Evolutionary conservation across 2,329 filamentous ascomycete species (phyloP).

Genomic region (Exophiala viscosa): DNA sequence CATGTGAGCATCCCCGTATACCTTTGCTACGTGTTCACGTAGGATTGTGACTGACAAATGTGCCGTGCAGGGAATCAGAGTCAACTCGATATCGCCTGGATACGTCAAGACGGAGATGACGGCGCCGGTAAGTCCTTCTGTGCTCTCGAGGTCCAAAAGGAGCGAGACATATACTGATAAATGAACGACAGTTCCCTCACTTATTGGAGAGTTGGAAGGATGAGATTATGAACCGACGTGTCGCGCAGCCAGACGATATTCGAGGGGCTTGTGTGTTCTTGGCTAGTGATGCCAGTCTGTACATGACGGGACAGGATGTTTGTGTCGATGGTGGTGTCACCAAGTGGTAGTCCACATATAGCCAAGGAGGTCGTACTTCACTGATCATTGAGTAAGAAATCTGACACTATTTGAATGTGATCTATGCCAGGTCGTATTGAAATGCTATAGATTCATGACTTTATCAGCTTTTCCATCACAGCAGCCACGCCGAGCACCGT

Average conservation of each 20-base stretch:
- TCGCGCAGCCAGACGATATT: slow-evolving; percentile 50
- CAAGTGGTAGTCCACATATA: slow-evolving; percentile 15
- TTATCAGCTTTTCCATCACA: slow-evolving; percentile 14
- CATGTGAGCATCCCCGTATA: slow-evolving; percentile 29
- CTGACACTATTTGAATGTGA: background rate
- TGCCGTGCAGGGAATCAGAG: slow-evolving; percentile 37
- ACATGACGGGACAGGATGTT: slow-evolving; percentile 46
- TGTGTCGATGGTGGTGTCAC: slow-evolving; percentile 44
- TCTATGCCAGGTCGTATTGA: too few species aligned
- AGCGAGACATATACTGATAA: slow-evolving; percentile 4
- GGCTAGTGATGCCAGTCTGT: slow-evolving; percentile 47
- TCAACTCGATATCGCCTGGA: slow-evolving; percentile 43
- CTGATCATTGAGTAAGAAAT: background rate
- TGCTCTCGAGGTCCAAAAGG: background rate
- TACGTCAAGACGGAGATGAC: slow-evolving; percentile 40
- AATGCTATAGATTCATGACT: background rate
- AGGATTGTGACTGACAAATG: slow-evolving; percentile 6
- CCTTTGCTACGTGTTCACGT: background rate
- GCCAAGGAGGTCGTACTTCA: background rate
- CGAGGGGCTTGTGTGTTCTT: slow-evolving; percentile 49
- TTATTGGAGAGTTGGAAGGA: slow-evolving; percentile 49
- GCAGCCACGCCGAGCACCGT: slow-evolving; percentile 48
- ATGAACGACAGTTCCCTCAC: slow-evolving; percentile 39
- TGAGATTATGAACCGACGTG: slow-evolving; percentile 47
- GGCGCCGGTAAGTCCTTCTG: slow-evolving; percentile 29